A percentile compares a stretch with the other conserved stretches of the same genome.
Evolutionary conservation across 352 stramenopile species (phyloP).

Genomic region (Phytopythium aichiense): DNA sequence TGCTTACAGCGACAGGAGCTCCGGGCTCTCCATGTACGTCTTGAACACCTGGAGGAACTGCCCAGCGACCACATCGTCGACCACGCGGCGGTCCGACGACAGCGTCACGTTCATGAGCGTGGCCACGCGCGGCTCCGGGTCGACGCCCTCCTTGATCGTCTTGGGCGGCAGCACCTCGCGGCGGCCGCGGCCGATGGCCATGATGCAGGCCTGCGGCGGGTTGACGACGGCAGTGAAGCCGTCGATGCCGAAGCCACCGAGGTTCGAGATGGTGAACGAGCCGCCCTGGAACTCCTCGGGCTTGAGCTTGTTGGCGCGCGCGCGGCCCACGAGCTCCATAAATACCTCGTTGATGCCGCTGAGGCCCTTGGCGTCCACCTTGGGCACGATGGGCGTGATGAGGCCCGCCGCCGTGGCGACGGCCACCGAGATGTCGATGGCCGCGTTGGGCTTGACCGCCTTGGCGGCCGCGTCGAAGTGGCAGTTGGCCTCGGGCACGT

Average conservation of each 20-base stretch:
- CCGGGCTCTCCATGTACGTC: slow-evolving; percentile 95
- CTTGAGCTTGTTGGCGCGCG: slow-evolving; percentile 95
- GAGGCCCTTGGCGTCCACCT: slow-evolving; percentile 93
- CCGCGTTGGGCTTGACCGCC: slow-evolving; percentile 78
- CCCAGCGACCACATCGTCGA: slow-evolving; percentile 95
- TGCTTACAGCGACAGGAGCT: slow-evolving; percentile 78
- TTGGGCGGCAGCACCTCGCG: slow-evolving; percentile 78
- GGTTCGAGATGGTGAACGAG: slow-evolving; percentile 99
- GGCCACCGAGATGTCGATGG: slow-evolving; percentile 97
- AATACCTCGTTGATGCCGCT: slow-evolving; percentile 94
- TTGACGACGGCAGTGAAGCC: slow-evolving; percentile 99
- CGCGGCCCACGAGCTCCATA: slow-evolving; percentile 95
- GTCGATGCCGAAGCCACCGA: slow-evolving; percentile 97
- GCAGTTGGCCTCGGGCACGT: slow-evolving; percentile 94
- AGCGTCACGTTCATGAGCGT: slow-evolving; percentile 96
- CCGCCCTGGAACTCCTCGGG: slow-evolving; percentile 99
- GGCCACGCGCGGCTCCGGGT: slow-evolving; percentile 83
- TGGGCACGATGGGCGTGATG: slow-evolving; percentile 98
- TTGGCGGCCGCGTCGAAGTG: slow-evolving; percentile 62
- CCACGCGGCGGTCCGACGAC: slow-evolving; percentile 95
- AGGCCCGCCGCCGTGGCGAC: slow-evolving; percentile 96
- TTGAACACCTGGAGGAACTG: slow-evolving; percentile 96
- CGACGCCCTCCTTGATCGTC: slow-evolving; percentile 34
- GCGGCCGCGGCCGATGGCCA: slow-evolving; percentile 94
- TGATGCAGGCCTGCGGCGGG: slow-evolving; percentile 97